Conservation (phyloP, 2,329 filamentous ascomycete genomes). For the Didymella sp. region DNA sequence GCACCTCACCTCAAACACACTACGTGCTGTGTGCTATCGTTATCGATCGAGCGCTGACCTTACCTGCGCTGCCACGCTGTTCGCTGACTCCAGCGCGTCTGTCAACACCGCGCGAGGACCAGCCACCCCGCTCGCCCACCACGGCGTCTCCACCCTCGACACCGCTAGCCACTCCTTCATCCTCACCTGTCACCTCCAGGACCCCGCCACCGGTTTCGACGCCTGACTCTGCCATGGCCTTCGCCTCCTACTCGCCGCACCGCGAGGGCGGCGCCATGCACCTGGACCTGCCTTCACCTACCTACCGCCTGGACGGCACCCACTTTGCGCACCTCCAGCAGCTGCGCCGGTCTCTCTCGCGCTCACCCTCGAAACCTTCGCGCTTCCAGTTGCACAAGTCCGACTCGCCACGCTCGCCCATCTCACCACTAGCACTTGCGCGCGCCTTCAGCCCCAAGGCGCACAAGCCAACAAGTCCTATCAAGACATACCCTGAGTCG, state of each 20-base stretch:
- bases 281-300: slow-evolving; percentile 86
- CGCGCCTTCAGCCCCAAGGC: slow-evolving; percentile 55
- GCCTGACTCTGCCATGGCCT: slow-evolving; percentile 52
- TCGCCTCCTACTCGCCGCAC: slow-evolving; percentile 57
- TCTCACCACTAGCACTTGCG: slow-evolving; percentile 54
- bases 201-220: slow-evolving; percentile 19
- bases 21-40: slow-evolving; percentile 31
- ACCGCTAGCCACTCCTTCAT: slow-evolving; percentile 16
- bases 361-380: slow-evolving; percentile 85
- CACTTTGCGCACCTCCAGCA: slow-evolving; percentile 78
- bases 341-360: slow-evolving; percentile 84
- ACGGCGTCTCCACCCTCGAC: slow-evolving; percentile 18
- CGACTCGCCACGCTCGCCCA: slow-evolving; percentile 49
- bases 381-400: slow-evolving; percentile 70
- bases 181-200: slow-evolving; percentile 15
- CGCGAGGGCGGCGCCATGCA: slow-evolving; percentile 78
- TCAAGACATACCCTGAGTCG: slow-evolving; percentile 63
- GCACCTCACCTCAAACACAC: slow-evolving; percentile 18
- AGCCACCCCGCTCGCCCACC: slow-evolving; percentile 18
- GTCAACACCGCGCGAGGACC: slow-evolving; percentile 16
- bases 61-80: slow-evolving; percentile 31
- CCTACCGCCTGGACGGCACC: slow-evolving; percentile 78
- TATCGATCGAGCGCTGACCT: slow-evolving; percentile 36
- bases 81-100: slow-evolving; percentile 19
- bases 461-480: slow-evolving; percentile 57